phyloP scores from a whole-genome alignment of 306 rosid genomes.

The Bauhinia variegata region DNA sequence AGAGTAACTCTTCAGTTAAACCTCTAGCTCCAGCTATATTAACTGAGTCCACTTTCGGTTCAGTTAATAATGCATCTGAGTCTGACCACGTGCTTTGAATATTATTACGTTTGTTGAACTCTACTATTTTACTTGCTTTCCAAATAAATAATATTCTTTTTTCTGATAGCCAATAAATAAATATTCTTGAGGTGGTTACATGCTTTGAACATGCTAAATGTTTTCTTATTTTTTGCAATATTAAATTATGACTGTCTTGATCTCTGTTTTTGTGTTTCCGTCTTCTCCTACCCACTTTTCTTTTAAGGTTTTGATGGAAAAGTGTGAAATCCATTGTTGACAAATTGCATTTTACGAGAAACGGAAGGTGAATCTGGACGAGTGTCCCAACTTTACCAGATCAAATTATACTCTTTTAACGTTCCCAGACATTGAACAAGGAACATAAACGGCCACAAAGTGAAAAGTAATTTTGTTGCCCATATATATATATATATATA shows the following conservation, averaged over 20 bases:
- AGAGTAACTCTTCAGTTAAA: neutral
- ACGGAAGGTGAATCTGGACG: too few relatives aligned
- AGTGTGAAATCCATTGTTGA: too few relatives aligned
- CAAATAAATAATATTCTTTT: neutral
- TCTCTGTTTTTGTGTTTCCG: neutral
- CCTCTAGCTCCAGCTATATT: conserved; percentile 33
- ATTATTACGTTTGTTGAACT: conserved; percentile 1
- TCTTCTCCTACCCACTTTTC: neutral
- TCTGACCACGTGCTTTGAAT: conserved; percentile 56
- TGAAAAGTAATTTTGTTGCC: neutral
- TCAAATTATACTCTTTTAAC: neutral
- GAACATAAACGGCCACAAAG: neutral
- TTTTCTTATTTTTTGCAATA: neutral
- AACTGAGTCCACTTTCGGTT: conserved; percentile 30
- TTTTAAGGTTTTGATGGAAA: too few relatives aligned
- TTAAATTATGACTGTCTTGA: neutral
- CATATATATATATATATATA: too few relatives aligned
- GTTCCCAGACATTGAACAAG: neutral
- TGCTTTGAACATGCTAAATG: conserved; percentile 17
- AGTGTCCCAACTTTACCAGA: too few relatives aligned
- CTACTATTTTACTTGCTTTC: neutral
- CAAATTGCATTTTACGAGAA: too few relatives aligned
- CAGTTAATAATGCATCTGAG: neutral
- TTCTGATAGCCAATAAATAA: too few relatives aligned
- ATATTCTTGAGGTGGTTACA: conserved; percentile 20